phyloP scores from a whole-genome alignment of 805 yeast genomes.

The Candida berthetii region DNA sequence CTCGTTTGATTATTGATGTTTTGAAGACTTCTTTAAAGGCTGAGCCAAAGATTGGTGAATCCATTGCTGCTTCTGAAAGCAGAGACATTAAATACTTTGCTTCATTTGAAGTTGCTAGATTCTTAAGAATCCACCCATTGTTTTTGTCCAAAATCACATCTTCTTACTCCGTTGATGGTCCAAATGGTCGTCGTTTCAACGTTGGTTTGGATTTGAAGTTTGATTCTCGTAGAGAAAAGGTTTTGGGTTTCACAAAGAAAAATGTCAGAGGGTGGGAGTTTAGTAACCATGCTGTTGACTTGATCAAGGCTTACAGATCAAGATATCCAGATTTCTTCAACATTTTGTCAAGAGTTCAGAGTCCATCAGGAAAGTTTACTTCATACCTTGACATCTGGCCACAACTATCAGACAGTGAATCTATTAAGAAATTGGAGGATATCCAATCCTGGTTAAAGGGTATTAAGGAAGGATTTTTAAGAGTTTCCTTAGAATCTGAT shows the following conservation, averaged over 20 bases:
- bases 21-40: conserved; percentile 35
- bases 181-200: conserved; percentile 46
- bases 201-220: conserved; percentile 83
- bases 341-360: conserved; percentile 23
- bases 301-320: conserved; percentile 53
- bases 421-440: conserved; percentile 18
- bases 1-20: conserved; percentile 47
- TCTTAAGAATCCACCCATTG: conserved; percentile 50
- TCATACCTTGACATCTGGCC: conserved; percentile 26
- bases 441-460: conserved; percentile 37
- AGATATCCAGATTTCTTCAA: conserved; percentile 59
- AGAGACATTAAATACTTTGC: conserved; percentile 55
- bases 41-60: conserved; percentile 64
- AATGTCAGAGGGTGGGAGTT: conserved; percentile 72
- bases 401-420: conserved; percentile 24
- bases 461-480: conserved; percentile 47
- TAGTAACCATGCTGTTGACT: conserved; percentile 64
- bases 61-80: conserved; percentile 52
- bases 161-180: conserved; percentile 52
- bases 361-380: conserved; percentile 21
- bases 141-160: conserved; percentile 78
- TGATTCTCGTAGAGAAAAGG: conserved; percentile 75
- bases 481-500: conserved; percentile 74
- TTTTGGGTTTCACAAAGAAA: conserved; percentile 78
- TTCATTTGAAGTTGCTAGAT: conserved; percentile 56